These are phyloP conservation scores for Sphagnum contortum DNA, from an alignment of 225 moss, liverwort and hornwort genomes.

Conservation along the genomic window DNA sequence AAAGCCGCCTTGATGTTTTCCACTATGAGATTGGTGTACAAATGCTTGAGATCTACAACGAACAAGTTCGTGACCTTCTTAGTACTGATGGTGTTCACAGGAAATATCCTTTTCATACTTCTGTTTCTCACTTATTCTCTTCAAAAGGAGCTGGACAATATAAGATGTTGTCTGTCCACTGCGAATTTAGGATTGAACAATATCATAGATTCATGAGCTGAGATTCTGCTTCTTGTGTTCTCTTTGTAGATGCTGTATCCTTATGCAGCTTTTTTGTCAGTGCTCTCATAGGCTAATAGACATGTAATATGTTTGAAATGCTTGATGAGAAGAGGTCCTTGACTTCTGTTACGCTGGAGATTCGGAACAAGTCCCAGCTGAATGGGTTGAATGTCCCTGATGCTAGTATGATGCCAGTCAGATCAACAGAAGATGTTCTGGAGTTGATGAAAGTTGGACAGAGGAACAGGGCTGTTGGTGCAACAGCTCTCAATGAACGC, in stretches of 20 bases:
- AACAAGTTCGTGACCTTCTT: conserved; percentile 87
- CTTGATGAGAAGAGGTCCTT: conserved; percentile 10
- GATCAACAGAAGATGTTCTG: conserved; percentile 79
- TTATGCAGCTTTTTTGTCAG: too few species aligned
- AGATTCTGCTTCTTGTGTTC: too few species aligned
- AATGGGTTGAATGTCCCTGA: conserved; percentile 83
- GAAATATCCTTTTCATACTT: conserved; percentile 42
- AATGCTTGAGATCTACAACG: conserved; percentile 97
- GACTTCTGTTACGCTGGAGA: conserved; percentile 70
- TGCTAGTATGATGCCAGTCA: conserved; percentile 86
- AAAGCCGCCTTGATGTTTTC: conserved; percentile 60
- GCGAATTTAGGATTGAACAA: too few species aligned
- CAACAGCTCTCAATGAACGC: conserved; percentile 87
- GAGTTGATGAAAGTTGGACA: conserved; percentile 85
- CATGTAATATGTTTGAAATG: too few species aligned
- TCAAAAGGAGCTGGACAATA: too few species aligned
- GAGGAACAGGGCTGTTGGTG: conserved; percentile 85
- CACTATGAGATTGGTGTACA: conserved; percentile 90
- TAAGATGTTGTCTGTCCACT: too few species aligned
- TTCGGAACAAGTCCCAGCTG: conserved; percentile 79
- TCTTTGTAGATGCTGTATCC: too few species aligned
- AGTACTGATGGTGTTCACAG: conserved; percentile 41
- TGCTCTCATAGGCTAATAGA: too few species aligned
- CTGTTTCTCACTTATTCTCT: too few species aligned
- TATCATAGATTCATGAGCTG: too few species aligned